These are phyloP conservation scores for Coelastrella sp. DNA, from an alignment of 139 green algal genomes.

Conservation along the genomic window DNA sequence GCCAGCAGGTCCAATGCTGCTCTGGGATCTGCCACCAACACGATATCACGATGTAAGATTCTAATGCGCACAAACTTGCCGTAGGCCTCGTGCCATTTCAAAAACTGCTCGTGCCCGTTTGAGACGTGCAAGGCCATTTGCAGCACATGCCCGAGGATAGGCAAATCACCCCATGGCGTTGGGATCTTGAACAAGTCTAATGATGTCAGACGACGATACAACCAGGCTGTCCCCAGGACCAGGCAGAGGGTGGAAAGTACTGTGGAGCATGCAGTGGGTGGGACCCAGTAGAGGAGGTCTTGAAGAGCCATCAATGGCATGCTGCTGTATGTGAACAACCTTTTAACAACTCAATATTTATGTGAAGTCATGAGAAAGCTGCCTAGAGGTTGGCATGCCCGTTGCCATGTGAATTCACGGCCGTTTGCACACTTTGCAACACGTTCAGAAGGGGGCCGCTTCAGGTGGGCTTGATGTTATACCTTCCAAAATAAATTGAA, in stretches of 20 bases:
- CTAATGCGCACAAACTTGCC: constrained; percentile 20
- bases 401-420: background rate
- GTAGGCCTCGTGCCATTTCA: constrained; percentile 36
- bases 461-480: no score
- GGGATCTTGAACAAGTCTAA: constrained; percentile 26
- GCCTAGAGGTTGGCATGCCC: background rate
- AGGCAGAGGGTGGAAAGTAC: background rate
- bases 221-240: background rate
- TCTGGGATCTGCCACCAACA: constrained; percentile 35
- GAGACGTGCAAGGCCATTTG: constrained; percentile 24
- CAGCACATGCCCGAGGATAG: constrained; percentile 15
- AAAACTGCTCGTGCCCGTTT: constrained; percentile 40
- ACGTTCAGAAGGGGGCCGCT: background rate
- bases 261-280: background rate
- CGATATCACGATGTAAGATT: constrained; percentile 27
- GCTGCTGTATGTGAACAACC: background rate
- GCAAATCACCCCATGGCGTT: constrained; percentile 26
- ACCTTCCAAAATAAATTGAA: no score
- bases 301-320: no score
- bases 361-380: background rate
- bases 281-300: no score
- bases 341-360: background rate
- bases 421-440: background rate
- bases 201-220: background rate
- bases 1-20: constrained; percentile 20